These are phyloP conservation scores for Westerdykella sp. DNA, from an alignment of 2,329 filamentous ascomycete genomes.

Conservation along the genomic window DNA sequence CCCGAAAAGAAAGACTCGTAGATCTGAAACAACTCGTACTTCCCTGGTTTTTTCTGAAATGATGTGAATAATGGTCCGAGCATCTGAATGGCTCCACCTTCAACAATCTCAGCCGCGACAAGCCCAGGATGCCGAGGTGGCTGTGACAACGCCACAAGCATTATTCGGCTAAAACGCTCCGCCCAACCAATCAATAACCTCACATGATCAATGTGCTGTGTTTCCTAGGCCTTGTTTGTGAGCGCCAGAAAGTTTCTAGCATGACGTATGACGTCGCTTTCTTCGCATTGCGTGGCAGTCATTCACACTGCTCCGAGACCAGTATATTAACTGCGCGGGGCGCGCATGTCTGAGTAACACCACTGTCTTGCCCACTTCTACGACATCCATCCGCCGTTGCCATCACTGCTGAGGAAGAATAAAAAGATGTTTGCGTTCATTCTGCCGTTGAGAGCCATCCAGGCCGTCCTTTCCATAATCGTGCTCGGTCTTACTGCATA, in stretches of 20 bases:
- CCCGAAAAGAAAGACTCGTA: too few species aligned
- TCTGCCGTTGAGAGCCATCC: constrained; percentile 59
- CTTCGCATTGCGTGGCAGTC: background rate
- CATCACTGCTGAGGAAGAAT: too few species aligned
- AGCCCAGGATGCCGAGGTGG: too few species aligned
- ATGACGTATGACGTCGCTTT: background rate
- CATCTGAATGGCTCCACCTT: too few species aligned
- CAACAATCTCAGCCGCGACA: too few species aligned
- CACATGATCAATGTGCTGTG: background rate
- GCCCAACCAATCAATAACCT: background rate
- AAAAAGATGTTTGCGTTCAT: constrained; percentile 48
- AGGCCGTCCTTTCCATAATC: constrained; percentile 65
- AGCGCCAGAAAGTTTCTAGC: background rate
- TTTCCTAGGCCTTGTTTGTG: background rate
- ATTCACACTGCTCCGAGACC: background rate
- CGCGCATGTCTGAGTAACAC: background rate
- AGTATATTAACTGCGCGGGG: background rate
- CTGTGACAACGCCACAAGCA: too few species aligned
- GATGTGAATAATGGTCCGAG: too few species aligned
- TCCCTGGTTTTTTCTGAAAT: too few species aligned
- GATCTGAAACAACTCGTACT: too few species aligned
- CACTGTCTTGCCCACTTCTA: background rate
- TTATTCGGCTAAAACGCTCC: background rate
- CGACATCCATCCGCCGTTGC: too few species aligned
- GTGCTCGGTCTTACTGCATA: constrained; percentile 73